phyloP scores from a whole-genome alignment of 345 rosid species.

The Heritiera fomes region DNA sequence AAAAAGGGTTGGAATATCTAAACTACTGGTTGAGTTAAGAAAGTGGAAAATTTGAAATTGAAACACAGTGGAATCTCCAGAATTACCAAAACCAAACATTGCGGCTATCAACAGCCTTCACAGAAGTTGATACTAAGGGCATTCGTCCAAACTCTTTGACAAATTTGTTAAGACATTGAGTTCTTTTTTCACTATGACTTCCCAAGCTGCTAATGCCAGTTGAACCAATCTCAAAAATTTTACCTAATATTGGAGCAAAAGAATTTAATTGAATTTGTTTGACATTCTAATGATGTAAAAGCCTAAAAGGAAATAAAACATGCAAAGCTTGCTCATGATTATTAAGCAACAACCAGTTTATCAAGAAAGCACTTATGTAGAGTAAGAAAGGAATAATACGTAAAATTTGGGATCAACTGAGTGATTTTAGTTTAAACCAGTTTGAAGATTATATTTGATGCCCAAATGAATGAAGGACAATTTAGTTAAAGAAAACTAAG shows the following conservation, averaged over 20 bases:
- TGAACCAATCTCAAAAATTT: constrained; percentile 90
- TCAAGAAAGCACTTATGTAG: neutral
- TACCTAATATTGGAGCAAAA: constrained; percentile 45
- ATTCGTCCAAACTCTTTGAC: constrained; percentile 73
- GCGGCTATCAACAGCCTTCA: constrained; percentile 80
- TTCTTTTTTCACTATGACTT: constrained; percentile 79
- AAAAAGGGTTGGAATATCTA: constrained; percentile 25
- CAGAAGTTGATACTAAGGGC: constrained; percentile 72
- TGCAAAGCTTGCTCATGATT: neutral
- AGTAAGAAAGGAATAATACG: neutral
- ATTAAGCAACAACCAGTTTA: neutral
- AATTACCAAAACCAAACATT: constrained; percentile 81
- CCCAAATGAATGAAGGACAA: neutral
- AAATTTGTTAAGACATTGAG: constrained; percentile 70
- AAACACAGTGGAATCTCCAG: neutral
- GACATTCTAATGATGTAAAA: neutral
- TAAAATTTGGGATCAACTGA: neutral
- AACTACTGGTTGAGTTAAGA: constrained; percentile 15
- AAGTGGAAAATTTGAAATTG: constrained; percentile 14
- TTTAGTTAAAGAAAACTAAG: neutral
- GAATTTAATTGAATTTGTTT: neutral
- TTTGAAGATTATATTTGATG: too few relatives aligned
- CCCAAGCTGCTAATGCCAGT: constrained; percentile 95
- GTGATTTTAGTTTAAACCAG: neutral
- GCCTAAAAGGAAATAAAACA: neutral